Evolutionary conservation across 108 stramenopile genomes (phyloP).

Genomic region (Cylindrotheca fusiformis): DNA sequence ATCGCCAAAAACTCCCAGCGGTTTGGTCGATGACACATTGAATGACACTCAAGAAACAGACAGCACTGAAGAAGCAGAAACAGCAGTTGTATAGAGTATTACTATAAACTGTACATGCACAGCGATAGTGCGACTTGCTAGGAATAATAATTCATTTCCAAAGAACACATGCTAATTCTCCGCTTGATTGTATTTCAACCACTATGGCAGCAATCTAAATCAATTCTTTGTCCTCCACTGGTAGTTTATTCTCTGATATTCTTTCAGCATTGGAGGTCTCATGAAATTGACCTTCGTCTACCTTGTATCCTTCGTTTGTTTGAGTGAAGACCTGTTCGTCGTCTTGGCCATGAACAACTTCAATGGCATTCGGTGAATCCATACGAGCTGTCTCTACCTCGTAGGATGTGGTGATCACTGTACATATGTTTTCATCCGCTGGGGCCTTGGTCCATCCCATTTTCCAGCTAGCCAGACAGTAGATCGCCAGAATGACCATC

Average conservation of each 20-base stretch:
- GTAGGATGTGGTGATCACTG: conserved; percentile 46
- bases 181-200: too few species aligned
- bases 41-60: too few species aligned
- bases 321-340: conserved; percentile 32
- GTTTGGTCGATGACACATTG: too few species aligned
- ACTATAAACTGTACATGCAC: too few species aligned
- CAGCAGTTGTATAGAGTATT: too few species aligned
- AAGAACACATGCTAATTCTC: too few species aligned
- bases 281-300: conserved; percentile 34
- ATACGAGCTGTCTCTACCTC: conserved; percentile 41
- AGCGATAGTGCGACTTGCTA: too few species aligned
- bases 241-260: conserved; percentile 8
- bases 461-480: conserved; percentile 67
- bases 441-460: conserved; percentile 78
- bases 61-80: too few species aligned
- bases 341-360: conserved; percentile 33
- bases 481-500: conserved; percentile 58
- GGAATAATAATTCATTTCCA: too few species aligned
- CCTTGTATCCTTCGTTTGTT: conserved; percentile 38
- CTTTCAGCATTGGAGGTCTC: conserved; percentile 34
- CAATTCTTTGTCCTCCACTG: conserved; percentile 16
- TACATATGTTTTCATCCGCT: conserved; percentile 43
- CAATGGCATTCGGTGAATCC: conserved; percentile 45
- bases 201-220: too few species aligned
- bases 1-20: conserved; percentile 16